phyloP scores from a whole-genome alignment of 129 eudicot genomes.

The Flaveria brownii region DNA sequence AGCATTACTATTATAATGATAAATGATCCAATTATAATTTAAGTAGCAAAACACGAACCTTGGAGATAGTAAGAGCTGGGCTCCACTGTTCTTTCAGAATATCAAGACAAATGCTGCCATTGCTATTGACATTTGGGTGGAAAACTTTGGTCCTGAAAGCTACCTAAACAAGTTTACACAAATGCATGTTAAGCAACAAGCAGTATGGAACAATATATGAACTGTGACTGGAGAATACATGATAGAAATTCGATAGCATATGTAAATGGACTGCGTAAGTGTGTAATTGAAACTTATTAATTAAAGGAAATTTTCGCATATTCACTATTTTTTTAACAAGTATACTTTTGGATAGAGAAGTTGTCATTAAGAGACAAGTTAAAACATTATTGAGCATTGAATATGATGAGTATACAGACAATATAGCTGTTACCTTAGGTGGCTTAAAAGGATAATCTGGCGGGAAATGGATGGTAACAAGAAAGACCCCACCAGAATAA shows the following conservation, averaged over 20 bases:
- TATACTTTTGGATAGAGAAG: not conserved
- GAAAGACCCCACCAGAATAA: slow-evolving; percentile 71
- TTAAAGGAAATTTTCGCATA: not conserved
- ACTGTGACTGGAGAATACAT: not conserved
- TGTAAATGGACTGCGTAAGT: not conserved
- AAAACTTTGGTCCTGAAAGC: slow-evolving; percentile 39
- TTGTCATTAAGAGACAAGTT: not conserved
- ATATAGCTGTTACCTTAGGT: slow-evolving; percentile 49
- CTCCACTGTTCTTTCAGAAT: slow-evolving; percentile 93
- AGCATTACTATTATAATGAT: not conserved
- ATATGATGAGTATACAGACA: slow-evolving; percentile 14
- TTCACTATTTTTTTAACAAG: not conserved
- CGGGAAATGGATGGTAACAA: slow-evolving; percentile 70
- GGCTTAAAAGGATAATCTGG: slow-evolving; percentile 85
- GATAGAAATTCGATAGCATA: not conserved
- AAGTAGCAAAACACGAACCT: slow-evolving; percentile 41
- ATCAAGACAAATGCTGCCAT: slow-evolving; percentile 89
- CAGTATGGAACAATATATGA: not conserved
- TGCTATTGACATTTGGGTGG: slow-evolving; percentile 42
- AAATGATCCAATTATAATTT: not conserved
- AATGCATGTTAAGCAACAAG: slow-evolving; percentile 8
- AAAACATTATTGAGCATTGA: not conserved
- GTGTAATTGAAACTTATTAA: not conserved
- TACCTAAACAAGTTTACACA: slow-evolving; percentile 36
- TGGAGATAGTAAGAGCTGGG: slow-evolving; percentile 79